Conservation (phyloP, 2,329 filamentous ascomycete genomes). For the Sodiomyces alkalinus region DNA sequence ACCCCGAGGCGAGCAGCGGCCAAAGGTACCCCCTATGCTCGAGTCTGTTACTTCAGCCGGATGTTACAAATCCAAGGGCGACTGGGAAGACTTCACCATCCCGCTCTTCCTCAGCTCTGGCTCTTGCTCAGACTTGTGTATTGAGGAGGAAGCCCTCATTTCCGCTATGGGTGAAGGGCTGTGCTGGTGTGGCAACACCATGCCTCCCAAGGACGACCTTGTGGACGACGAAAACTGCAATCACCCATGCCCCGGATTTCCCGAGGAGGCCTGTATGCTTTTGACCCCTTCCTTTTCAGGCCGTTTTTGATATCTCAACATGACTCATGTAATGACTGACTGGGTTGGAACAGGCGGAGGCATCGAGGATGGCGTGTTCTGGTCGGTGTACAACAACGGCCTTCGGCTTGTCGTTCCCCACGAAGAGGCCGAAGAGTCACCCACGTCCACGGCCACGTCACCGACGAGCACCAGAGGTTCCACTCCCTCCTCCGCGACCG, state of each 20-base stretch:
- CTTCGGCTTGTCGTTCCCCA: conserved; percentile 23
- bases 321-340: no score
- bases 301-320: no score
- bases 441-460: conserved; percentile 12
- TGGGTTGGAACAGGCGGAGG: conserved; percentile 24
- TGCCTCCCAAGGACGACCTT: conserved; percentile 44
- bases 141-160: no score
- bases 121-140: no score
- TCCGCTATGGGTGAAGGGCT: conserved; percentile 48
- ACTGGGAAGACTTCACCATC: no score
- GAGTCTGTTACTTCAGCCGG: no score
- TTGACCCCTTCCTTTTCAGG: no score
- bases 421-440: conserved; percentile 11
- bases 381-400: conserved; percentile 36
- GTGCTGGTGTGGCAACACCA: conserved; percentile 59
- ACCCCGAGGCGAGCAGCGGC: no score
- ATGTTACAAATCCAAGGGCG: no score
- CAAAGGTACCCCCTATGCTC: no score
- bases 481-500: conserved; percentile 8
- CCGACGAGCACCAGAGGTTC: conserved; percentile 10
- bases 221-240: conserved; percentile 48
- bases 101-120: no score
- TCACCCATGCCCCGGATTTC: conserved; percentile 48
- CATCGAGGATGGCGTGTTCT: conserved; percentile 14
- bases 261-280: conserved; percentile 47